Conservation (phyloP, 2,329 filamentous ascomycete species). For the Fusarium sp. region DNA sequence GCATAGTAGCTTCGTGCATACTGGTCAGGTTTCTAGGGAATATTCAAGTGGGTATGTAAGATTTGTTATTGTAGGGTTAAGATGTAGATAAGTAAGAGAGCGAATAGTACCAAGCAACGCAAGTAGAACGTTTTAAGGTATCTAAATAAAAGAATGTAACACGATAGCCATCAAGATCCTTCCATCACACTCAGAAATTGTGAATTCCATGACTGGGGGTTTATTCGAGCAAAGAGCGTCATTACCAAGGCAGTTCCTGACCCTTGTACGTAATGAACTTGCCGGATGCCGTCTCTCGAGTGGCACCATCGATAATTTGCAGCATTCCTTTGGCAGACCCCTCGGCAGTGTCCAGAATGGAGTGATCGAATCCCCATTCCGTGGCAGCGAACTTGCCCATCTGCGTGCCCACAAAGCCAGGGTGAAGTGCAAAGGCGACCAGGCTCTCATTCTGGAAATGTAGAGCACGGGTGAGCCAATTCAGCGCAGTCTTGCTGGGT, state of each 20-base stretch:
- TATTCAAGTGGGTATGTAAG: no score
- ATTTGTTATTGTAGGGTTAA: no score
- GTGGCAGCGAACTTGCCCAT: constrained; percentile 52
- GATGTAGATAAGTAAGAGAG: no score
- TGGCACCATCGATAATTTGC: constrained; percentile 56
- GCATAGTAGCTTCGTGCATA: no score
- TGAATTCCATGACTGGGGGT: no score
- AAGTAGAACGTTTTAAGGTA: no score
- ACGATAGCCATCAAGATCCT: no score
- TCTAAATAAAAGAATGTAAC: no score
- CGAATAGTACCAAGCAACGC: no score
- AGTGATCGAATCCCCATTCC: constrained; percentile 51
- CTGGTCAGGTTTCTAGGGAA: no score
- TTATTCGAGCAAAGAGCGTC: no score
- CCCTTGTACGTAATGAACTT: constrained; percentile 55
- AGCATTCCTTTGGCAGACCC: constrained; percentile 54
- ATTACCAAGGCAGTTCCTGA: constrained; percentile 50
- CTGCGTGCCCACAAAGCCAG: constrained; percentile 57
- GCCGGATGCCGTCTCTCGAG: constrained; percentile 52
- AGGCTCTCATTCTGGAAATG: constrained; percentile 50
- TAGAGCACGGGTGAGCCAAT: constrained; percentile 53
- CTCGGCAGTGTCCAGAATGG: constrained; percentile 52
- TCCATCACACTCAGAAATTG: no score
- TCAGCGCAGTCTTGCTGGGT: constrained; percentile 55
- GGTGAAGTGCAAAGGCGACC: constrained; percentile 55